phyloP scores from a whole-genome alignment of 495 filamentous ascomycete species.

The Hypoxylon lienhwacheense region DNA sequence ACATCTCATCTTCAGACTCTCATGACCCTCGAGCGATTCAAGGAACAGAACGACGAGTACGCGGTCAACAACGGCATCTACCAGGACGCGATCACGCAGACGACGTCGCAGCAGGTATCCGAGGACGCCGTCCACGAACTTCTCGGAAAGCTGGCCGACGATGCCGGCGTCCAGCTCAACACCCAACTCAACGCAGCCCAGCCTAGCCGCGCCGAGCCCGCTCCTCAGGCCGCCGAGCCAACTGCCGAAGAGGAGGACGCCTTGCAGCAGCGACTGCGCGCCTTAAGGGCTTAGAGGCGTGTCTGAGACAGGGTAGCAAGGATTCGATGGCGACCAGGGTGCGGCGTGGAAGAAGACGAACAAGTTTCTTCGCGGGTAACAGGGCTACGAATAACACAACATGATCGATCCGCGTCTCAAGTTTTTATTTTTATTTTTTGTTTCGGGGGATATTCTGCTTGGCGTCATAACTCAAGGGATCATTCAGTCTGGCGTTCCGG shows the following conservation, averaged over 20 bases:
- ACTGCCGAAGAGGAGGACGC: slow-evolving; percentile 66
- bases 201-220: slow-evolving; percentile 56
- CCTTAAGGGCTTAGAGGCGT: slow-evolving; percentile 49
- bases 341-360: background rate
- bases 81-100: slow-evolving; percentile 75
- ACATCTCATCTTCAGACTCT: slow-evolving; percentile 41
- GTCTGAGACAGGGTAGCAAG: background rate
- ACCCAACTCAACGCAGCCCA: slow-evolving; percentile 66
- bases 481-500: slow-evolving; percentile 24
- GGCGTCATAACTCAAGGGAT: slow-evolving; percentile 24
- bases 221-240: slow-evolving; percentile 52
- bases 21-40: slow-evolving; percentile 74
- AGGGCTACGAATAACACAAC: background rate
- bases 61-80: slow-evolving; percentile 82
- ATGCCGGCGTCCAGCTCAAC: slow-evolving; percentile 74
- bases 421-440: no score
- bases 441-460: slow-evolving; percentile 22
- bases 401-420: no score
- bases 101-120: slow-evolving; percentile 73
- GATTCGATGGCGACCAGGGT: no score
- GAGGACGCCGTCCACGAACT: slow-evolving; percentile 83
- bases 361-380: background rate
- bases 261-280: slow-evolving; percentile 59
- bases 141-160: slow-evolving; percentile 78
- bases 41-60: slow-evolving; percentile 81